Conservation (phyloP, 2,329 filamentous ascomycete species). For the Sporothrix euskadiensis region DNA sequence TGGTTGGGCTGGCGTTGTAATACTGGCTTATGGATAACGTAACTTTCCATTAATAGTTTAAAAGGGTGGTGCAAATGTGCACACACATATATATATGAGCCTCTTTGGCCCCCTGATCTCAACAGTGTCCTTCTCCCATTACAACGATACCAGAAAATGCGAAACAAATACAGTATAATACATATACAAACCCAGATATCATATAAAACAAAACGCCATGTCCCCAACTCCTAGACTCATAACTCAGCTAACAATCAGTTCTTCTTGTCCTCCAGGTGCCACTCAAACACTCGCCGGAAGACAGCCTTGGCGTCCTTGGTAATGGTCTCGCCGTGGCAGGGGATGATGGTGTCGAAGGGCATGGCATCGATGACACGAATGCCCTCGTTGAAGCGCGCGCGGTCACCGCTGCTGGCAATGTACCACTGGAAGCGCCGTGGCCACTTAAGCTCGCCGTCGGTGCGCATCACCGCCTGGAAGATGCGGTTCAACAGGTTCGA, state of each 20-base stretch:
- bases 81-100: neutral
- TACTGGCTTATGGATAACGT: neutral
- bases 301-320: slow-evolving; percentile 70
- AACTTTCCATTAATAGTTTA: neutral
- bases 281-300: slow-evolving; percentile 76
- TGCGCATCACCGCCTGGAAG: slow-evolving; percentile 58
- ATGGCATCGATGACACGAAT: slow-evolving; percentile 69
- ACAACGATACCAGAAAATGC: neutral
- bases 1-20: neutral
- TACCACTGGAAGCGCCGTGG: slow-evolving; percentile 87
- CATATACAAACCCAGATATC: slow-evolving; percentile 2
- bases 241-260: neutral
- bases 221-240: neutral
- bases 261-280: slow-evolving; percentile 60
- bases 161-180: neutral
- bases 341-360: slow-evolving; percentile 84
- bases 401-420: slow-evolving; percentile 58
- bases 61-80: neutral
- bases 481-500: slow-evolving; percentile 46
- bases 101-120: neutral
- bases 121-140: neutral
- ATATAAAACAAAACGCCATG: neutral
- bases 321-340: slow-evolving; percentile 91
- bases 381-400: slow-evolving; percentile 68
- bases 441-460: slow-evolving; percentile 66